Base-by-base conservation (phyloP, 2,329 filamentous ascomycete species). In the Fusarium nisikadoi region DNA sequence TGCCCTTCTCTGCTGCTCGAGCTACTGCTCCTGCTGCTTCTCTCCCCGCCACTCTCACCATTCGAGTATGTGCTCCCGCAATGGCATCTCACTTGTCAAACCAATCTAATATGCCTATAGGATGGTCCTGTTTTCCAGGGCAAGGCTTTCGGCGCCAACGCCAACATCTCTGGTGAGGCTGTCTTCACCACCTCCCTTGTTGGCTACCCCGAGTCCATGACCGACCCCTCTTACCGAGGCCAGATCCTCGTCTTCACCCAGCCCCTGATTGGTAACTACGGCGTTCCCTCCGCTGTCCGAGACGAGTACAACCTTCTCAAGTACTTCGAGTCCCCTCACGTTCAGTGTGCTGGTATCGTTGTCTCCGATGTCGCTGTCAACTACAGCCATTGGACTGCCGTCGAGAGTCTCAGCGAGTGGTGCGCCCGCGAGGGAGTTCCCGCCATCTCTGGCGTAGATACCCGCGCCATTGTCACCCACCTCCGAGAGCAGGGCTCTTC, bases 161-260 rank as follows among this genome's bases (percentile, higher is more conserved):
- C 93, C 82, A 99, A 98, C 88, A 93, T 98, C 81, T 97, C 95
- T 72, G 96, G 96, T 77, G 96, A 99, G 86, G 96, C 96, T 49
- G 96, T 98, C 82, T 99, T 99, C 87, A 98, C 96, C 71, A 98
- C 96, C 68, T 98, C 95, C 29, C 91, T 98, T 62, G 96, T 99
- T 66, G 96, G 96, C 79, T 99, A 99, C 83, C 96, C 96, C 76
- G 96, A 99, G 87, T 98, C 93, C 52, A 91, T 95, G 88, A 95
- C 93, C 79, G 93, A 95, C 79, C 93, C 93, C 58, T 95, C 93
- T 25, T 95, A 95, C 85, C 92, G 93, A 75, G 93, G 96, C 75
- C 96, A 99, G 86, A 98, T 99, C 76, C 88, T 99, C 77, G 95
- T 98, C 83, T 98, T 98, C 87, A 99, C 96, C 75, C 95, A 98